Evolutionary conservation across 768 basidiomycete genomes (phyloP), one percentile per base, ranked within the genome.

Genomic region (Pisolithus orientalis): DNA sequence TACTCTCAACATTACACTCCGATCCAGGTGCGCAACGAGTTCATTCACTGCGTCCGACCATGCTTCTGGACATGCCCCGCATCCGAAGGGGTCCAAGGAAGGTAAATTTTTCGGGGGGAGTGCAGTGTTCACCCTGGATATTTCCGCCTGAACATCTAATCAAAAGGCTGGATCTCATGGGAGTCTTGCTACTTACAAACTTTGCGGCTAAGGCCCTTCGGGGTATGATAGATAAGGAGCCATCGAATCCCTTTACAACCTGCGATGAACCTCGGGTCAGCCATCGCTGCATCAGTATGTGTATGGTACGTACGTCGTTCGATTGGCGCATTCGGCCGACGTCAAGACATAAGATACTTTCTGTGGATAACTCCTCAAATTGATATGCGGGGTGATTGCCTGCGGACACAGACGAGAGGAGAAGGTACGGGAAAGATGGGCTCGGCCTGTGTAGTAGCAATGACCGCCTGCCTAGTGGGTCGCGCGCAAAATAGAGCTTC

Each of bases 401-500:
- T 21, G 71, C 64, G 5, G 87, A 84, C 4, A 83, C 83, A 1
- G 90, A 92, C 7, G 82, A 65, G 27, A 93, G 68, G 31, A 88
- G 62, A 40, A 91, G 72, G 54, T 76, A 76, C 0, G 85, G 82
- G 5, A 68, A 68, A 16, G 50, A 47, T 1, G 55, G 38, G 13
- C 75, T 76, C 28, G 86, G 85, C 53, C 67, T 72, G 53, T 87
- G 87, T 31, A 90, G 71, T 6, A 95, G 71, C 6, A 95, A 75
- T n/a, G 92, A 94, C 44, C 93, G 79, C 37, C 92, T 79, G 6
- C 92, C 92, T 2, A 94, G 77, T 3, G 90, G 90, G 66, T 95
- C 92, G 49, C 90, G 77, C 14, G 77, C 86, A 61, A 86, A 92
- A 68, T 80, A 88, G 8, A 95, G 59, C 31, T 66, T 75, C 29